phyloP scores from a whole-genome alignment of 2,329 filamentous ascomycete genomes.

The Emergomyces orientalis region DNA sequence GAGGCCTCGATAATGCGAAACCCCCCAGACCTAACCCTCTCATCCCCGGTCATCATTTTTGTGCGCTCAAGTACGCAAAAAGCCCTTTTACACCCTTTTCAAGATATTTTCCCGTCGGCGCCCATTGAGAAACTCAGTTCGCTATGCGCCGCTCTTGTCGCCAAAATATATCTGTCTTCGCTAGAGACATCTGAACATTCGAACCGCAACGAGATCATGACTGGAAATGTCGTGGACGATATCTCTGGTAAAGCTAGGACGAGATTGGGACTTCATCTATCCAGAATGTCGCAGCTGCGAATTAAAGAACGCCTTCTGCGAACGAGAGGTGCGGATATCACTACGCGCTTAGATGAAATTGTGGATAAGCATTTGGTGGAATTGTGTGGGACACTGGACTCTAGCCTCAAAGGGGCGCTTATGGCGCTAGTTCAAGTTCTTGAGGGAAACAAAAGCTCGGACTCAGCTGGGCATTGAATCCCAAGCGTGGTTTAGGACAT shows the following conservation, averaged over 20 bases:
- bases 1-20: conserved; percentile 31
- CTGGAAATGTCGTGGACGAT: conserved; percentile 17
- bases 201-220: conserved; percentile 14
- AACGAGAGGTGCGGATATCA: conserved; percentile 25
- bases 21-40: conserved; percentile 29
- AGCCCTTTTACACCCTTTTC: conserved; percentile 26
- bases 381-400: conserved; percentile 28
- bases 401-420: conserved; percentile 30
- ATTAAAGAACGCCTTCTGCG: conserved; percentile 25
- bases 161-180: conserved; percentile 30
- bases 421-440: conserved; percentile 32
- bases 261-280: conserved; percentile 27
- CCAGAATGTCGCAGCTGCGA: conserved; percentile 19
- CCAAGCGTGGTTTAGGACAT: neutral
- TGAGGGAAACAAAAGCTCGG: conserved; percentile 21
- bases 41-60: conserved; percentile 33
- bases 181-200: conserved; percentile 22
- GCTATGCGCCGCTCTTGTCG: conserved; percentile 31
- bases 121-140: conserved; percentile 28
- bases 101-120: conserved; percentile 29
- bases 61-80: conserved; percentile 31
- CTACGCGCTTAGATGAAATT: conserved; percentile 26
- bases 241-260: conserved; percentile 28
- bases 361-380: conserved; percentile 31
- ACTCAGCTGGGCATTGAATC: neutral